Base-by-base conservation (phyloP, 495 filamentous ascomycete genomes). In the Aspergillus leporis region DNA sequence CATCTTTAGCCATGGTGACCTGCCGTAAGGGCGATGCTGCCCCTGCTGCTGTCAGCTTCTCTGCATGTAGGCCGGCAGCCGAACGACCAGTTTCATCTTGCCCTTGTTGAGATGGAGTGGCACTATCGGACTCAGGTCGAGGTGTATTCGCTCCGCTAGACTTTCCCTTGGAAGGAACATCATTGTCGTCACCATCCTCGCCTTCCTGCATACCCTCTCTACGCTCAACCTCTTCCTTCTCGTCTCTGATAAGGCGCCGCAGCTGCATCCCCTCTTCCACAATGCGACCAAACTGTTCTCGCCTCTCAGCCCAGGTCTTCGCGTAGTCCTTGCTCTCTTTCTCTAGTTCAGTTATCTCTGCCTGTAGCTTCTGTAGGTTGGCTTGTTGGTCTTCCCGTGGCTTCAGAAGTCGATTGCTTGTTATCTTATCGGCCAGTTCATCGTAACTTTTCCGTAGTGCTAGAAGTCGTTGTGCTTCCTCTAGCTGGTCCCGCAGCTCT, bases 191-290 rank as follows among this genome's bases (percentile, higher is more conserved):
- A 0, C 82, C 89, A 48, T 90, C 91, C 61, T 89, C 90, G 66
- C 76, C 82, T 51, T 84, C 83, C 55, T 85, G 83, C 85, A 94
- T 96, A 30, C 93, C 93, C 69, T 97, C 84, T 56, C 82, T 78
- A 45, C 84, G 71, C 67, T 87, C 86, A 9, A 79, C 79, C 74
- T 97, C 94, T 70, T 98, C 94, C 72, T 97, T 97, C 78, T 97
- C 92, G 72, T 97, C 92, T 43, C 91, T 85, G 63, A 98, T 98
- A 65, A 96, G 75, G 32, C 87, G 83, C 50, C 92, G 81, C 63
- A 98, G 81, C 60, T 90, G 81, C 85, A 89, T 90, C 5, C 92
- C 90, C 78, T 98, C 93, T 40, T 92, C 91, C 58, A 97, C 90
- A 67, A 98, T 94, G 61, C 85, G 80, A 13, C 87, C 90, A 73